A percentile compares a stretch with the other conserved stretches of the same genome.
Evolutionary conservation across 2,329 filamentous ascomycete species (phyloP).

Genomic region (Sclerotinia sclerotiorum): DNA sequence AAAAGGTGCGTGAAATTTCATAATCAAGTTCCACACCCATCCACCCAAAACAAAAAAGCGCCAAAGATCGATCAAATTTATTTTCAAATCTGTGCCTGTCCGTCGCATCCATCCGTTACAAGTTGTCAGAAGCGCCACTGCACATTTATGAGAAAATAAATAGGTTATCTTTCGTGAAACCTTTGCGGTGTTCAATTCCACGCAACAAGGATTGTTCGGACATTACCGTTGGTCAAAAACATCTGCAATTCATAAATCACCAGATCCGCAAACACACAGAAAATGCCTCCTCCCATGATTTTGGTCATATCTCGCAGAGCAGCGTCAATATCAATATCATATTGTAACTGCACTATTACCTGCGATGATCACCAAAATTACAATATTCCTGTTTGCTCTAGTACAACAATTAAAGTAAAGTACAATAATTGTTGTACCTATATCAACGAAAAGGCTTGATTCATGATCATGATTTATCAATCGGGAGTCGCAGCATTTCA

Average conservation of each 20-base stretch:
- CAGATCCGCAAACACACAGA: slow-evolving; percentile 37
- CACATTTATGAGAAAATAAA: slow-evolving; percentile 1
- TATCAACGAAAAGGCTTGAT: slow-evolving; percentile 9
- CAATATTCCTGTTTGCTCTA: neutral
- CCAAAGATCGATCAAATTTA: slow-evolving; percentile 18
- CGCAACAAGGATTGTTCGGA: slow-evolving; percentile 37
- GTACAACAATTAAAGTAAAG: neutral
- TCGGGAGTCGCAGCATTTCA: slow-evolving; percentile 24
- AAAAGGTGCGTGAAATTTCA: slow-evolving; percentile 23
- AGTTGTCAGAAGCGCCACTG: slow-evolving; percentile 14
- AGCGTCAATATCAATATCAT: slow-evolving; percentile 24
- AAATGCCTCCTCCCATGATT: slow-evolving; percentile 32
- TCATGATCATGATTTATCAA: slow-evolving; percentile 2
- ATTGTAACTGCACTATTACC: slow-evolving; percentile 22
- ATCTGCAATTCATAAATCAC: slow-evolving; percentile 31
- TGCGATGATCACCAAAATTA: slow-evolving; percentile 30
- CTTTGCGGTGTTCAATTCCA: slow-evolving; percentile 30
- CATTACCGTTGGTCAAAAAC: slow-evolving; percentile 30
- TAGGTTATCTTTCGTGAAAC: slow-evolving; percentile 33
- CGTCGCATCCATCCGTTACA: slow-evolving; percentile 21
- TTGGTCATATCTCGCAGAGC: slow-evolving; percentile 33
- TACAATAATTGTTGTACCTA: slow-evolving; percentile 7
- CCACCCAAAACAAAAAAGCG: neutral
- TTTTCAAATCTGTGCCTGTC: slow-evolving; percentile 21
- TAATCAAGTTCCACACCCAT: slow-evolving; percentile 17